Evolutionary conservation across 1,139 yeast genomes (phyloP).

Genomic region (Taphrina wiesneri): DNA sequence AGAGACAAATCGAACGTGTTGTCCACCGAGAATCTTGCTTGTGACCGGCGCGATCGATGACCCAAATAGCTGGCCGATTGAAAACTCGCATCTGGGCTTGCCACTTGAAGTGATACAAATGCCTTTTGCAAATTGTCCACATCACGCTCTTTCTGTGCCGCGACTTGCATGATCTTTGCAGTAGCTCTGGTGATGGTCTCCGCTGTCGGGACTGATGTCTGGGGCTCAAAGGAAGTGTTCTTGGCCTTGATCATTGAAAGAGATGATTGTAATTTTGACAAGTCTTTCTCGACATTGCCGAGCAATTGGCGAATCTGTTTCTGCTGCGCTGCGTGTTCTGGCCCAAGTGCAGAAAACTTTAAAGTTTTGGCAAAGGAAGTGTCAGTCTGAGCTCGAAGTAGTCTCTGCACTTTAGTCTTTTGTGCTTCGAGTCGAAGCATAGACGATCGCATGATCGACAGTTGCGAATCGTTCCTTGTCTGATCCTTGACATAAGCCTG

Average conservation of each 20-base stretch:
- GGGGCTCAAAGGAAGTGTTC: neutral
- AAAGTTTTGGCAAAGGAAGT: constrained; percentile 5
- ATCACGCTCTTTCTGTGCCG: neutral
- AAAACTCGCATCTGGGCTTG: constrained; percentile 1
- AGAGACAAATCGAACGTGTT: constrained; percentile 8
- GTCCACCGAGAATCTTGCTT: neutral
- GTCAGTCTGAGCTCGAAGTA: constrained; percentile 34
- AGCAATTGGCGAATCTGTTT: constrained; percentile 19
- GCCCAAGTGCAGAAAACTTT: constrained; percentile 30
- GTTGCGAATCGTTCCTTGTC: neutral
- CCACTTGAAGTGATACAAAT: neutral
- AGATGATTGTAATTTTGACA: constrained; percentile 24
- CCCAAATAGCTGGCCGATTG: neutral
- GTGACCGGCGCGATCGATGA: neutral
- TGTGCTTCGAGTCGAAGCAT: constrained; percentile 34
- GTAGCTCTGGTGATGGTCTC: constrained; percentile 29
- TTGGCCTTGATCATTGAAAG: constrained; percentile 30
- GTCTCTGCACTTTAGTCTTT: constrained; percentile 28
- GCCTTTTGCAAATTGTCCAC: constrained; percentile 7
- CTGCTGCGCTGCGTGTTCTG: constrained; percentile 35
- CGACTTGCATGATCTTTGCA: constrained; percentile 20
- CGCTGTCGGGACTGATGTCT: constrained; percentile 15
- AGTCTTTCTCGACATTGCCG: constrained; percentile 22
- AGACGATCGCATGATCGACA: constrained; percentile 4
- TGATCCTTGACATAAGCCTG: neutral